Conservation (phyloP, 1,139 yeast genomes). For the Pichia sp. region DNA sequence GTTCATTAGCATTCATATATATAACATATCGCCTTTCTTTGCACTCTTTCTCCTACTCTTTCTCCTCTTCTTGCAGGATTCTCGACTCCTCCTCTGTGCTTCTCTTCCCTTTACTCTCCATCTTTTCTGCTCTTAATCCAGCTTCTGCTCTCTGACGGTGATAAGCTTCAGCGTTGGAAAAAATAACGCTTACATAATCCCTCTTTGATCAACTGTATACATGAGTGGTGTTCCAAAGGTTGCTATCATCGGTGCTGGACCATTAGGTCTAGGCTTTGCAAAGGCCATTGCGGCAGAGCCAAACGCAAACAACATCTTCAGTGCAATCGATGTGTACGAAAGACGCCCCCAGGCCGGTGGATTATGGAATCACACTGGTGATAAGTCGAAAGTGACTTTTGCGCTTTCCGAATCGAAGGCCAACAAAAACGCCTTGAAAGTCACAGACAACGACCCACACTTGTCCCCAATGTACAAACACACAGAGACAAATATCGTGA, state of each 20-base stretch:
- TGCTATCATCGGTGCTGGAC: constrained; percentile 52
- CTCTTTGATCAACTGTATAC: background rate
- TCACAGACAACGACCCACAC: constrained; percentile 32
- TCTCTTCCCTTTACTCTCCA: background rate
- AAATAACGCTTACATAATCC: background rate
- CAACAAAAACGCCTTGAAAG: constrained; percentile 25
- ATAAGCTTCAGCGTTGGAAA: background rate
- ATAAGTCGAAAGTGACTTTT: constrained; percentile 26
- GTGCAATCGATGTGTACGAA: constrained; percentile 41
- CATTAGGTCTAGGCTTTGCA: constrained; percentile 47
- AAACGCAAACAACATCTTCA: constrained; percentile 27
- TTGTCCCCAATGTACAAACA: constrained; percentile 45
- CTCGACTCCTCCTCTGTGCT: too few species aligned
- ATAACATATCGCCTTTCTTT: background rate
- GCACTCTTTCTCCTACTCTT: background rate
- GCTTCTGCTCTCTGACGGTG: background rate
- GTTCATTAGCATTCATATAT: background rate
- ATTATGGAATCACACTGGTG: constrained; percentile 40
- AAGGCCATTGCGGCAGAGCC: constrained; percentile 44
- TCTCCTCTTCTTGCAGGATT: background rate
- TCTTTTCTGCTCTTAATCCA: background rate
- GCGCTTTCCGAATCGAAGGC: constrained; percentile 13
- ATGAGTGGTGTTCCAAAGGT: constrained; percentile 20
- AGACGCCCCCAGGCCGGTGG: constrained; percentile 43
- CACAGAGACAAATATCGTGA: constrained; percentile 45